Evolutionary conservation across 2,329 filamentous ascomycete genomes (phyloP).

Genomic region (Fonsecaea erecta): DNA sequence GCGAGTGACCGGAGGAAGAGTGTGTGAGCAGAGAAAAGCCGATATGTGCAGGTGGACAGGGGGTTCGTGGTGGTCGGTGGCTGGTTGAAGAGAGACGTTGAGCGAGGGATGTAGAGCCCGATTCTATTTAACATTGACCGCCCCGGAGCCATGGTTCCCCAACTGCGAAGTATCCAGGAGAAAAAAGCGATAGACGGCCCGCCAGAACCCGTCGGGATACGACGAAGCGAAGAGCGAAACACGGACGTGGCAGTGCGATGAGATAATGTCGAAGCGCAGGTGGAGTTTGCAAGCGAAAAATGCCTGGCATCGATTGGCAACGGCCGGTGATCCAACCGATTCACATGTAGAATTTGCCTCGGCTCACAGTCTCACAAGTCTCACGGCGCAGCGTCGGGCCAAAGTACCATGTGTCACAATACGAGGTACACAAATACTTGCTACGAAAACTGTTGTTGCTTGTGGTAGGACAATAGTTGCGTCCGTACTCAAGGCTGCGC

Average conservation of each 20-base stretch:
- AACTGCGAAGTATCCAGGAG: conserved; percentile 5
- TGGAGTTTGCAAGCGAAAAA: conserved; percentile 6
- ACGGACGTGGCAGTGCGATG: conserved; percentile 5
- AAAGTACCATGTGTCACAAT: no score
- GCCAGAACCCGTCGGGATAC: conserved; percentile 2
- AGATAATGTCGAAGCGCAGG: conserved; percentile 6
- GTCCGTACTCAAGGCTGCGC: conserved; percentile 6
- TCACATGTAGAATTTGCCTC: neutral
- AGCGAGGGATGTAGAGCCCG: conserved; percentile 14
- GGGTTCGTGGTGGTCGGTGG: neutral
- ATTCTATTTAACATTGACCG: conserved; percentile 31
- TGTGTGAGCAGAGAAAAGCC: neutral
- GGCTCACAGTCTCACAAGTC: conserved; percentile 18
- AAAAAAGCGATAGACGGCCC: conserved; percentile 17
- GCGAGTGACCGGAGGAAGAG: conserved; percentile 11
- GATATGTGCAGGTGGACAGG: neutral
- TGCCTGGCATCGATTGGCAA: conserved; percentile 10
- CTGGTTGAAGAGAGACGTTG: conserved; percentile 1
- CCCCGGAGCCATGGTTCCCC: conserved; percentile 23
- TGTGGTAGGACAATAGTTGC: neutral
- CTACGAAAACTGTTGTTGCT: neutral
- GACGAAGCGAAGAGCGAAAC: conserved; percentile 10
- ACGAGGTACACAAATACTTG: no score
- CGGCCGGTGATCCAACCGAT: neutral
- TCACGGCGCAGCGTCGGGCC: no score